Percentiles rank a stretch among this genome's conserved stretches.
Conservation (phyloP, 768 basidiomycete genomes). For the Ramaria rubella region DNA sequence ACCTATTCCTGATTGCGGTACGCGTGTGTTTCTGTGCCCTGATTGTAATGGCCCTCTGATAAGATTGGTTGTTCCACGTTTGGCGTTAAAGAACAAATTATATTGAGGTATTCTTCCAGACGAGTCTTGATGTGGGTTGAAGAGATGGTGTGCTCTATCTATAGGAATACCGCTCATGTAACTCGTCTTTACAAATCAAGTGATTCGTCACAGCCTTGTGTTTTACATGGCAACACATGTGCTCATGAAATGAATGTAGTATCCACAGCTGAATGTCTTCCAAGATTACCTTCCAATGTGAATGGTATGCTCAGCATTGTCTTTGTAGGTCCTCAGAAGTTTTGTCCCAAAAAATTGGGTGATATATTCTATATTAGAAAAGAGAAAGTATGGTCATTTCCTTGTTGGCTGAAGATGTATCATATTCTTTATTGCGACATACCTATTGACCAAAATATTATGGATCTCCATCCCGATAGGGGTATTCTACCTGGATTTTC, state of each 20-base stretch:
- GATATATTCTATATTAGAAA: conserved; percentile 20
- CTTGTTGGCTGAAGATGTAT: not conserved
- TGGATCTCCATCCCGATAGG: not conserved
- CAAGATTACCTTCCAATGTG: conserved; percentile 22
- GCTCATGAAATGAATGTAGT: conserved; percentile 29
- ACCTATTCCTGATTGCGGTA: not conserved
- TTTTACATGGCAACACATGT: conserved; percentile 31
- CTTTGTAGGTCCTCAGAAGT: conserved; percentile 19
- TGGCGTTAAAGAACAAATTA: not conserved
- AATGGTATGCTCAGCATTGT: not conserved
- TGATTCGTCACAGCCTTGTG: conserved; percentile 17
- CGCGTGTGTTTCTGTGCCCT: not conserved
- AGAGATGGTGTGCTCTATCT: conserved; percentile 25
- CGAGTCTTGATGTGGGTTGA: no score
- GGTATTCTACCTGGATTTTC: not conserved
- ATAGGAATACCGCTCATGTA: conserved; percentile 23
- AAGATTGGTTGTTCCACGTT: not conserved
- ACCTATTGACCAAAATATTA: not conserved
- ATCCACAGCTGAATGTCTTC: conserved; percentile 24
- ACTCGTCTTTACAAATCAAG: conserved; percentile 22
- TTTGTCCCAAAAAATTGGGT: conserved; percentile 13
- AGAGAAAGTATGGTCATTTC: conserved; percentile 20
- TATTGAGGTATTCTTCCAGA: conserved; percentile 13
- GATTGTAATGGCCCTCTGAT: not conserved
- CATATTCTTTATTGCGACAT: not conserved